Base-by-base conservation (phyloP, 768 basidiomycete species). In the Lepiota brunneoincarnata region DNA sequence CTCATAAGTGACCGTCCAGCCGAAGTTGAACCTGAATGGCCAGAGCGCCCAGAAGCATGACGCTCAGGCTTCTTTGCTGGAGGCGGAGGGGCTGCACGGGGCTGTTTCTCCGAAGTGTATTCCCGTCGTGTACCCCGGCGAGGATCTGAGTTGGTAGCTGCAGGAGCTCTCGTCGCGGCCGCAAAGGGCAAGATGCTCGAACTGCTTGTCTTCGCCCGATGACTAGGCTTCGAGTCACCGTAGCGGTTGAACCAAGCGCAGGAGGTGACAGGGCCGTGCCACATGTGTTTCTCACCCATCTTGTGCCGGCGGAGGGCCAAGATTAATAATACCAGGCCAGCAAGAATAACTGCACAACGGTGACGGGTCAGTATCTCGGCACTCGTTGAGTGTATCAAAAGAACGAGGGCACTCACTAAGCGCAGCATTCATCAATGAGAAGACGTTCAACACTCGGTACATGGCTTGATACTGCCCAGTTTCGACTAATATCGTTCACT, bases 391-490 rank as follows among this genome's bases (percentile, higher is more conserved):
- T 42, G 42, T 28, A 35, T 50, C 23, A 26, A 40, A 52, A 42
- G 42, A 47, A 15, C 36, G 49, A 21, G 28, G 20, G 37, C 5
- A 74, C 86, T 55, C 68, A 86, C 90, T 72, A 3, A 93, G 76
- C 39, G 78, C 75, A 46, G 86, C 82, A 61, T 91, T 92, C 67
- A 93, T 82, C 51, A 92, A 69, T 5, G 91, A 82, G 69, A 92
- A 92, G 15, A 86, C 81, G 67, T 84, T 88, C 55, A 93, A 74
- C 17, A 91, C 90, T 24, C 85, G 83, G 66, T 91, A 92, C 75
- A 91, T 91, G n/a, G 90, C 89, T 59, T 91, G 91, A 67, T 87
- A 93, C 56, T 88, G 88, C 61, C 90, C 87, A 20, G 89, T 91
- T 52, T 88, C 84, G 71, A 91, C 91, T 92, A 61, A 61, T 56